phyloP scores from a whole-genome alignment of 495 filamentous ascomycete genomes.

The Oidiodendron maius region DNA sequence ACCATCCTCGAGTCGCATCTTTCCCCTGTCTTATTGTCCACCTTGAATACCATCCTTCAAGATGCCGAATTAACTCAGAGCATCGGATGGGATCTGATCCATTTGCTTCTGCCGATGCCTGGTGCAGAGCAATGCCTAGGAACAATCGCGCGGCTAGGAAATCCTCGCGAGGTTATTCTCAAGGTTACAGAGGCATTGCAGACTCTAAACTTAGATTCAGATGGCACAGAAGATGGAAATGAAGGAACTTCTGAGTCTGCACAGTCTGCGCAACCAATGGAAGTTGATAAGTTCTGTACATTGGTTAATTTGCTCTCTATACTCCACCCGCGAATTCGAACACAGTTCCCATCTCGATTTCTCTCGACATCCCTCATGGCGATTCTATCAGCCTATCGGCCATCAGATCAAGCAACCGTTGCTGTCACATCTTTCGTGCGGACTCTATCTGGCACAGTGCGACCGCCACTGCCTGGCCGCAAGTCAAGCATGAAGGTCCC shows the following conservation, averaged over 20 bases:
- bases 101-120: constrained; percentile 74
- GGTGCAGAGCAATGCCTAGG: constrained; percentile 70
- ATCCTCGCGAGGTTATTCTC: constrained; percentile 88
- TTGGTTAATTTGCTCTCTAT: constrained; percentile 75
- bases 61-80: constrained; percentile 78
- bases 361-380: constrained; percentile 83
- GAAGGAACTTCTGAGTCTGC: constrained; percentile 22
- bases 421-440: constrained; percentile 72
- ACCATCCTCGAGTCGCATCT: constrained; percentile 84
- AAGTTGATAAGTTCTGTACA: constrained; percentile 59
- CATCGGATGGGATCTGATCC: constrained; percentile 94
- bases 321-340: constrained; percentile 83
- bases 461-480: constrained; percentile 70
- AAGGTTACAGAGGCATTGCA: constrained; percentile 59
- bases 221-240: constrained; percentile 16
- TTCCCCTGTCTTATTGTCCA: constrained; percentile 66
- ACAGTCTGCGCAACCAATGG: constrained; percentile 4
- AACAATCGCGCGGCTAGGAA: constrained; percentile 71
- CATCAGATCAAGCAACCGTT: constrained; percentile 60
- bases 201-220: constrained; percentile 43
- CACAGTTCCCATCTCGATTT: constrained; percentile 88
- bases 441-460: constrained; percentile 62
- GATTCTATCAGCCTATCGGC: constrained; percentile 61
- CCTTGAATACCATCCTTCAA: constrained; percentile 72
- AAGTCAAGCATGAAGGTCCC: constrained; percentile 40